Evolutionary conservation across 768 basidiomycete genomes (phyloP), one percentile per base, ranked within the genome.

Genomic region (Clavulina sp.): DNA sequence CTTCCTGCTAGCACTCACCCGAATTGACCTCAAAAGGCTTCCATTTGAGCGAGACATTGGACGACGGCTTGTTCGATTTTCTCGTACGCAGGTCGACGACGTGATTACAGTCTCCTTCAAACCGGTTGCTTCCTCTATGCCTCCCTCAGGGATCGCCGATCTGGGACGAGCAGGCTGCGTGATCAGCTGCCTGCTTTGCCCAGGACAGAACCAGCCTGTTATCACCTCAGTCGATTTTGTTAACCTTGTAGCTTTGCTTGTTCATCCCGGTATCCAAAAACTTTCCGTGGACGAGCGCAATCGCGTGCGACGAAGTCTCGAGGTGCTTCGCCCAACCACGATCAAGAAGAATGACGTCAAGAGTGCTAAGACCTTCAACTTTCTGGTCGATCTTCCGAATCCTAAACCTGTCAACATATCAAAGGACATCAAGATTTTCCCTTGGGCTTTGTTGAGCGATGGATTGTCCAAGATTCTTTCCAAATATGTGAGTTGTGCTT

Each of bases 201-300:
- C n/a, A n/a, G n/a, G n/a, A n/a, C n/a, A n/a, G n/a, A n/a, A n/a
- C n/a, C n/a, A n/a, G n/a, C n/a, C n/a, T n/a, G n/a, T 78, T 63
- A 80, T 92, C 58, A 97, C 93, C 36, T 92, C 88, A 0, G 93
- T 96, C 58, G 93, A 97, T 63, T 81, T 93, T 65, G 91, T 97
- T 60, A 86, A 82, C 63, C 74, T 97, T 29, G 76, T 97, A 50
- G 88, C 96, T 67, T 78, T 78, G 56, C 67, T 83, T 44, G 73
- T 77, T 36, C n/a, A n/a, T n/a, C n/a, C n/a, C n/a, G n/a, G n/a
- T n/a, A 85, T 81, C 41, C 66, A 68, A 2, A 72, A 81, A 47
- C 92, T 95, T 61, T 80, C 80, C 30, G 84, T 95, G 43, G 89
- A 95, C 65, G 93, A 96, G 71, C 96, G 93, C 73, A 96, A 96